Evolutionary conservation across 2,329 filamentous ascomycete species (phyloP).

Genomic region (Ceratocystis harringtonii): DNA sequence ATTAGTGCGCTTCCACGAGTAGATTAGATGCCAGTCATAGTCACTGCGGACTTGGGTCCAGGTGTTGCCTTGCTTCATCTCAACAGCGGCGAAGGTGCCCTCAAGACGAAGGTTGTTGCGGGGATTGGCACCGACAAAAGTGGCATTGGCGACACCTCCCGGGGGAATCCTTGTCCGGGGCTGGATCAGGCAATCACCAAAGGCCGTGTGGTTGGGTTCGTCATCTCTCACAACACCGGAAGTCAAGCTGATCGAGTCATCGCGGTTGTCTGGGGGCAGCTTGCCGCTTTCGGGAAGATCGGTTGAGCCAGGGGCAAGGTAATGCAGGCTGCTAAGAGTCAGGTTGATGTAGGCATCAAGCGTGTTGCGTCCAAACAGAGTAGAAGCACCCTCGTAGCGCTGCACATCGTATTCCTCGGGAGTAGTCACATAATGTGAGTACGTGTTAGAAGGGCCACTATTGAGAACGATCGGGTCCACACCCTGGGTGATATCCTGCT

Average conservation of each 20-base stretch:
- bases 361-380: constrained; percentile 70
- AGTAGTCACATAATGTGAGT: constrained; percentile 37
- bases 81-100: constrained; percentile 61
- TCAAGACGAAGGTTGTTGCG: constrained; percentile 71
- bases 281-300: constrained; percentile 33
- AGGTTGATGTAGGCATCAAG: constrained; percentile 78
- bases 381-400: constrained; percentile 82
- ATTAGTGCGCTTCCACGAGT: constrained; percentile 61
- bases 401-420: constrained; percentile 39
- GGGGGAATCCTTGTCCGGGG: constrained; percentile 28
- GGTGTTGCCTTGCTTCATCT: constrained; percentile 27
- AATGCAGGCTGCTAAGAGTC: constrained; percentile 53
- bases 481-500: constrained; percentile 26
- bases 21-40: constrained; percentile 68
- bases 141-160: constrained; percentile 47
- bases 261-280: constrained; percentile 61
- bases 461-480: constrained; percentile 56
- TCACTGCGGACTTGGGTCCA: constrained; percentile 63
- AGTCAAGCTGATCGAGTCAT: constrained; percentile 63
- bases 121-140: constrained; percentile 75
- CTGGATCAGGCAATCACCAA: constrained; percentile 50
- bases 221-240: constrained; percentile 60
- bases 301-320: constrained; percentile 38
- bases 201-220: constrained; percentile 47
- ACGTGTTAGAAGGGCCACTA: constrained; percentile 77